Conservation (phyloP, 257 asterid species). For the Misopates orontium region DNA sequence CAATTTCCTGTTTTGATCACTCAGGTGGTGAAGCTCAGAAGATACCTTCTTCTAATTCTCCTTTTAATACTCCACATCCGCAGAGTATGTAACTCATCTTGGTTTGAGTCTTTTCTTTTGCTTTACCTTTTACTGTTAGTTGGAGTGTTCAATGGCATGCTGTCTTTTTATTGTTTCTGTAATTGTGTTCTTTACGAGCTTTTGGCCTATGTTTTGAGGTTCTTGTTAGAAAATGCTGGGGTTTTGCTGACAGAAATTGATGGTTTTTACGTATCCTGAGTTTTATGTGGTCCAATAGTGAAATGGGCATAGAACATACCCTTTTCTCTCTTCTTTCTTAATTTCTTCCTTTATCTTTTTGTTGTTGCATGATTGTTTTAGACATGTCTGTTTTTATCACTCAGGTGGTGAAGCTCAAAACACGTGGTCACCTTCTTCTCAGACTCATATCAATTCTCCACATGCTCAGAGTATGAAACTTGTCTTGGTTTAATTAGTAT, state of each 20-base stretch:
- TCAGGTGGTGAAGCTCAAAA: too few species aligned
- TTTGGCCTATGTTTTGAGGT: neutral
- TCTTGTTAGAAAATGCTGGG: neutral
- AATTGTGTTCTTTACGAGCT: neutral
- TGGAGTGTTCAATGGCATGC: too few species aligned
- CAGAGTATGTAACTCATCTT: too few species aligned
- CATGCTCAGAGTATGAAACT: conserved; percentile 16
- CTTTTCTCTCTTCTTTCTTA: too few species aligned
- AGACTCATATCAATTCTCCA: conserved; percentile 18
- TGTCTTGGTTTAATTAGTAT: neutral
- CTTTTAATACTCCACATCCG: too few species aligned
- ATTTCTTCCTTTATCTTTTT: neutral
- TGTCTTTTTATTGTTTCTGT: neutral
- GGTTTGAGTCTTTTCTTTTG: too few species aligned
- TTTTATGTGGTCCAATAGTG: too few species aligned
- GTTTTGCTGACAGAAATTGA: neutral
- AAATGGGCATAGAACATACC: too few species aligned
- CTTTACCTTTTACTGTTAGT: too few species aligned
- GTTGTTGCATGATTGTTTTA: neutral
- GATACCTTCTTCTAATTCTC: conserved; percentile 22
- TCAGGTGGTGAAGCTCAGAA: conserved; percentile 36
- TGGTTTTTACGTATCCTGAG: too few species aligned
- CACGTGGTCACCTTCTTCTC: too few species aligned
- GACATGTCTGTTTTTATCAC: too few species aligned
- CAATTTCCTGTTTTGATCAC: conserved; percentile 19